Conservation (phyloP, 1,284 basidiomycete species). For the Sphaerobolus stellatus region DNA sequence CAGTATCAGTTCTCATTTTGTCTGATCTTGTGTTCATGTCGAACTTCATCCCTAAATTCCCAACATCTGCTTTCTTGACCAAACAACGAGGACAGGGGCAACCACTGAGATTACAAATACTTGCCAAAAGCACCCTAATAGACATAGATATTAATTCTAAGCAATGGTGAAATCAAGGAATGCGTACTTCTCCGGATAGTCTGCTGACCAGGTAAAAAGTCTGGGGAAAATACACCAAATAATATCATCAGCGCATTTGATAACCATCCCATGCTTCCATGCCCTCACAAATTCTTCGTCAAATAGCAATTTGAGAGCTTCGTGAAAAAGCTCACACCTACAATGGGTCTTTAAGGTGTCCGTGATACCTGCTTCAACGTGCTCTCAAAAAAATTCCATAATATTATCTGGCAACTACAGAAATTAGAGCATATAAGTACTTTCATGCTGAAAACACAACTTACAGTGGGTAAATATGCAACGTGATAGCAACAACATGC, state of each 20-base stretch:
- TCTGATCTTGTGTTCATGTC: slow-evolving; percentile 9
- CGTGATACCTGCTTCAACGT: slow-evolving; percentile 13
- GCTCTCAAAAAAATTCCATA: slow-evolving; percentile 14
- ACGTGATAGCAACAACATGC: slow-evolving; percentile 32
- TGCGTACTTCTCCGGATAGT: slow-evolving; percentile 36
- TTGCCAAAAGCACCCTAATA: slow-evolving; percentile 28
- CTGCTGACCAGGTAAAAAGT: slow-evolving; percentile 10
- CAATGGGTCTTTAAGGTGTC: slow-evolving; percentile 22
- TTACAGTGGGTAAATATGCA: slow-evolving; percentile 32
- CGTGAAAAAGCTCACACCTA: slow-evolving; percentile 30
- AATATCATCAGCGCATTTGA: slow-evolving; percentile 23
- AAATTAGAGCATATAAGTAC: slow-evolving; percentile 11
- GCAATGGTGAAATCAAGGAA: background rate
- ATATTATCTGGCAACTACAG: slow-evolving; percentile 24
- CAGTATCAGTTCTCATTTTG: slow-evolving; percentile 3
- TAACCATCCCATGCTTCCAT: slow-evolving; percentile 27
- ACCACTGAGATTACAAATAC: slow-evolving; percentile 28
- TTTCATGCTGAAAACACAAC: slow-evolving; percentile 17
- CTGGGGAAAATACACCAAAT: background rate
- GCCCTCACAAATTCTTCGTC: slow-evolving; percentile 29
- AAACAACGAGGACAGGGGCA: slow-evolving; percentile 34
- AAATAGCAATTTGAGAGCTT: slow-evolving; percentile 25
- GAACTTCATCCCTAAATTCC: slow-evolving; percentile 18
- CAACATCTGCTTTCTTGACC: slow-evolving; percentile 22
- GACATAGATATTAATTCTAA: slow-evolving; percentile 22